Base-by-base conservation (phyloP, 2,329 filamentous ascomycete genomes). In the Tolypocladium tundrense region DNA sequence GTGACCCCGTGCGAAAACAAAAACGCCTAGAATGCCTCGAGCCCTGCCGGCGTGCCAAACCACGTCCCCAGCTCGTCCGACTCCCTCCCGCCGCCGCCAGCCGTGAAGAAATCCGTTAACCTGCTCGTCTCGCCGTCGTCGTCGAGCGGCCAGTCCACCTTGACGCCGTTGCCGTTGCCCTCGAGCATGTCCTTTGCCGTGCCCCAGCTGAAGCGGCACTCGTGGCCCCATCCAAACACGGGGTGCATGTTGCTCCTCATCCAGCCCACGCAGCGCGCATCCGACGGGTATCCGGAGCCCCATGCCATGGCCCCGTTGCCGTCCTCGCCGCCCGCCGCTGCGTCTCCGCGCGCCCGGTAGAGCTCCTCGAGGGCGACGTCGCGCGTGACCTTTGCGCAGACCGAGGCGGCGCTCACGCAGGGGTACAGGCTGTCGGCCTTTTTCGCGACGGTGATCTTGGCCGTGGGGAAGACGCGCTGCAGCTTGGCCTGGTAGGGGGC, bases 401-500 rank as follows among this genome's bases (percentile, higher is more conserved):
- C 91, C 61, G 89, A 94, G 8, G 94, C 93, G 39, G 93, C 94
- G 66, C 90, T 95, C 57, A 97, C 94, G 69, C 88, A 93, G 1
- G 94, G 91, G 71, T 93, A 97, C 54, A 97, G 71, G 60, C 88
- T 91, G 70, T 99, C 93, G 3, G 94, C 93, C 77, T 97, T 97
- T 70, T 92, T 92, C 35, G 88, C 88, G 41, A 93, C 89, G 1
- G 86, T 91, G 65, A 93, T 83, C 60, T 80, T 82, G 45, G 85
- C 75, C 0, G 85, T 87, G 1, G 94, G 93, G 71, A 97, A 97
- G 56, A 95, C 79, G 60, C 85, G 80, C 74, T 93, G 88, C 57
- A 99, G 78, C 68, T 88, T 90, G 68, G 83, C 85, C 77, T 97
- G 92, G 77, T 97, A 96, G 4, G 85, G 77, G 21, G 82, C 85